Conservation (phyloP, 768 basidiomycete genomes). For the Suillus plorans region DNA sequence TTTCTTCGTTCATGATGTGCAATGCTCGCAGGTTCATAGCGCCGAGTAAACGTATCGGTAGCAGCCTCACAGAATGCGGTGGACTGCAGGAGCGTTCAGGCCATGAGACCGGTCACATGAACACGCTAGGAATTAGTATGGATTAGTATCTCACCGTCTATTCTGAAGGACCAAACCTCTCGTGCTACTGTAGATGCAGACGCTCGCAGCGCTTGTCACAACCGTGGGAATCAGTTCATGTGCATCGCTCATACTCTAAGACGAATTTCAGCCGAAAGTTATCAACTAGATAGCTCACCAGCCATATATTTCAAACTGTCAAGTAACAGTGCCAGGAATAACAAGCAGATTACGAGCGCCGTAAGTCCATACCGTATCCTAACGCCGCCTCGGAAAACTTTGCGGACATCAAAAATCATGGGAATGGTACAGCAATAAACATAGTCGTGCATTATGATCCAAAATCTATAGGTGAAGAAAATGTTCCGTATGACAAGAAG, state of each 20-base stretch:
- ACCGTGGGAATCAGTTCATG: not conserved
- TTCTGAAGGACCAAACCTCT: not conserved
- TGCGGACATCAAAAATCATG: not conserved
- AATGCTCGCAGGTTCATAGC: not conserved
- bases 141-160: not conserved
- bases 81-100: not conserved
- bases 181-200: not conserved
- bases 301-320: not conserved
- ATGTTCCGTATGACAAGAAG: not conserved
- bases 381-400: not conserved
- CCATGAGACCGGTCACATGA: slow-evolving; percentile 10
- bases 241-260: not conserved
- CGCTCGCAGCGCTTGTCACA: not conserved
- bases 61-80: not conserved
- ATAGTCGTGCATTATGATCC: slow-evolving; percentile 9
- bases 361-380: slow-evolving; percentile 27
- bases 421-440: slow-evolving; percentile 7
- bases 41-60: not conserved
- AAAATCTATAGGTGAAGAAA: slow-evolving; percentile 6
- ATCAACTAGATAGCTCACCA: slow-evolving; percentile 10
- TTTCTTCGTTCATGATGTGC: not conserved
- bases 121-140: not conserved
- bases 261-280: slow-evolving; percentile 1
- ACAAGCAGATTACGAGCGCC: slow-evolving; percentile 20
- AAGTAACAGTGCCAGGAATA: not conserved